phyloP scores from a whole-genome alignment of 768 basidiomycete species.

The Sporobolomyces roseus region DNA sequence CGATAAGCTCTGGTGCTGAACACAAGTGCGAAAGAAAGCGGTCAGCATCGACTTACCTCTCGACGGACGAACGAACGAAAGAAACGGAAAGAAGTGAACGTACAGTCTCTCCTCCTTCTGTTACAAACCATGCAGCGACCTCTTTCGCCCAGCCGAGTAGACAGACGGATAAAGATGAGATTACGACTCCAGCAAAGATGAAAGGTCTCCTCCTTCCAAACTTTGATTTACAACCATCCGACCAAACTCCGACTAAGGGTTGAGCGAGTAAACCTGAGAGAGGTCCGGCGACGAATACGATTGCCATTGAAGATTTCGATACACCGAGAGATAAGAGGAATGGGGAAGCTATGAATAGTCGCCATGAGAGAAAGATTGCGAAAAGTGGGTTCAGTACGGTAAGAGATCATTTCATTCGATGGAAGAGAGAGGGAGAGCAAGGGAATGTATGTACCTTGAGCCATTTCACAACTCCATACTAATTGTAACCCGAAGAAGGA shows the following conservation, averaged over 20 bases:
- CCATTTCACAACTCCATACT: constrained; percentile 93
- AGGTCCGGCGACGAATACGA: constrained; percentile 89
- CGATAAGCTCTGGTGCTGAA: constrained; percentile 63
- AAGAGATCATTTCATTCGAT: not conserved
- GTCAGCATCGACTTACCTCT: too few relatives aligned
- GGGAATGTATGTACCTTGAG: constrained; percentile 58
- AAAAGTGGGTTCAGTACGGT: too few relatives aligned
- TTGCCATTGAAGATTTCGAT: constrained; percentile 76
- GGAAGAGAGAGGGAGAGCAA: not conserved
- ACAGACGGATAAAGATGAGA: constrained; percentile 70
- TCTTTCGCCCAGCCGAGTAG: constrained; percentile 76
- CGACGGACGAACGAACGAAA: not conserved
- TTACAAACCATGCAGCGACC: constrained; percentile 55
- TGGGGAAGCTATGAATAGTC: constrained; percentile 58
- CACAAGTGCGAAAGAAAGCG: not conserved
- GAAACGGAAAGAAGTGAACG: not conserved
- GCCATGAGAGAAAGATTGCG: not conserved
- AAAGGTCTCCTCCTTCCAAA: constrained; percentile 83
- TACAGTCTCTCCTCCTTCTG: constrained; percentile 26
- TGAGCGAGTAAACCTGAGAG: constrained; percentile 86
- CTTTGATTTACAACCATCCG: constrained; percentile 76
- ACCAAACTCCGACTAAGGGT: constrained; percentile 66
- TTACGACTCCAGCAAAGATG: constrained; percentile 66
- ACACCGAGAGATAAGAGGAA: constrained; percentile 85
- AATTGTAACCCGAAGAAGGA: constrained; percentile 80